Evolutionary conservation across 164 flowering plant species (phyloP).

Genomic region (Cinnamomum chago): DNA sequence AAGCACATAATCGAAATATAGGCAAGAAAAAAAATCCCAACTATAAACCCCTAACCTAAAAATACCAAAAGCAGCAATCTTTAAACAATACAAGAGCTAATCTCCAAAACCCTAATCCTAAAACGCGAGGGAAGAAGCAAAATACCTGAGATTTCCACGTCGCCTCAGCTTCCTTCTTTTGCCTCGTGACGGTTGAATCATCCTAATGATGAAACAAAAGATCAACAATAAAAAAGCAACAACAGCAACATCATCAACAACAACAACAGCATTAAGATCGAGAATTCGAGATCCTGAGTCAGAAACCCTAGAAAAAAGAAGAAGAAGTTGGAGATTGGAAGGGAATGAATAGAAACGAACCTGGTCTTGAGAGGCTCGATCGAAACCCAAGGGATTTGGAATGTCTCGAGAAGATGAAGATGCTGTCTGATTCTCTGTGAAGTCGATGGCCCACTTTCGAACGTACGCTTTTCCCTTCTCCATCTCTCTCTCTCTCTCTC

Average conservation of each 20-base stretch:
- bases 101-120: background rate
- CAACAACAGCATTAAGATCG: background rate
- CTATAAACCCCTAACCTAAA: background rate
- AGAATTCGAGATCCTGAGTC: background rate
- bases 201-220: constrained; percentile 38
- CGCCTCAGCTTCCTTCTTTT: constrained; percentile 90
- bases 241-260: background rate
- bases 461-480: constrained; percentile 77
- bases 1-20: background rate
- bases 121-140: background rate
- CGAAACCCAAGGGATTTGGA: constrained; percentile 84
- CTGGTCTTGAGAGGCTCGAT: constrained; percentile 79
- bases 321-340: background rate
- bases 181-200: constrained; percentile 62
- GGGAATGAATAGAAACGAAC: constrained; percentile 20
- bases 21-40: background rate
- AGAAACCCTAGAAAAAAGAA: background rate
- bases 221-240: background rate
- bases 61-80: background rate
- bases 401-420: constrained; percentile 61
- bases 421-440: constrained; percentile 51
- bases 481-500: constrained; percentile 29
- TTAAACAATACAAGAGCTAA: background rate
- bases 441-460: constrained; percentile 85
- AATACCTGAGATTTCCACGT: constrained; percentile 88